Base-by-base conservation (phyloP, 768 basidiomycete species). In the Mycena polygramma region DNA sequence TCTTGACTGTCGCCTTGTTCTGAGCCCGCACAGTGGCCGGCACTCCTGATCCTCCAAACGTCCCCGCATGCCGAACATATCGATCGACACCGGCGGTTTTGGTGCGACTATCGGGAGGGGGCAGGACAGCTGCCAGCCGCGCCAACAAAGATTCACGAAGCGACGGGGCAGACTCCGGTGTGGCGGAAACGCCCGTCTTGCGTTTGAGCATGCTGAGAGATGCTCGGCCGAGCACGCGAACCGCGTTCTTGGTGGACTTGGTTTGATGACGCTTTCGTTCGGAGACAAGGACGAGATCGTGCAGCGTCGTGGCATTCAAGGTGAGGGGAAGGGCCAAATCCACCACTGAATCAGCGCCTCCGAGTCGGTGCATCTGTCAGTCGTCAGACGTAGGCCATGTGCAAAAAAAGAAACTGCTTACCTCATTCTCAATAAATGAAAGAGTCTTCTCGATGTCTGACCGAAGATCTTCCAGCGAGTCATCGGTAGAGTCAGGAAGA, bases 241-340 rank as follows among this genome's bases (percentile, higher is more conserved):
- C 64, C 10, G 73, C 71, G n/a, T 66, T 59, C 0, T 49, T 19
- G 4, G 71, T 69, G 7, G 52, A 37, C 26, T 57, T 41, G 8
- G 73, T 68, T 51, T 74, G 62, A 46, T 74, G 71, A 4, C 53
- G 60, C 22, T 24, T 20, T 17, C 68, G 45, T 30, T 64, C 49
- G 10, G 63, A 36, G 43, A 72, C 71, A 11, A 72, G 58, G 22
- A 46, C 41, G 26, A 60, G 45, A 4, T 37, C 10, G 30, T 57
- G 35, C 1, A 69, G 59, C 7, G 4, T 36, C 24, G 30, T 24
- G 39, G 39, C 13, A 20, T 10, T 46, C 43, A 46, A 15, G 7
- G 46, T 24, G 2, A 52, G 39, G 22, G 60, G 20, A 5, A 59
- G n/a, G 3, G 45, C 59, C 13, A 22, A 49, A 37, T 60, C 45